These are phyloP conservation scores for Lizonia empirigonia DNA, from an alignment of 2,329 filamentous ascomycete genomes.

Conservation along the genomic window DNA sequence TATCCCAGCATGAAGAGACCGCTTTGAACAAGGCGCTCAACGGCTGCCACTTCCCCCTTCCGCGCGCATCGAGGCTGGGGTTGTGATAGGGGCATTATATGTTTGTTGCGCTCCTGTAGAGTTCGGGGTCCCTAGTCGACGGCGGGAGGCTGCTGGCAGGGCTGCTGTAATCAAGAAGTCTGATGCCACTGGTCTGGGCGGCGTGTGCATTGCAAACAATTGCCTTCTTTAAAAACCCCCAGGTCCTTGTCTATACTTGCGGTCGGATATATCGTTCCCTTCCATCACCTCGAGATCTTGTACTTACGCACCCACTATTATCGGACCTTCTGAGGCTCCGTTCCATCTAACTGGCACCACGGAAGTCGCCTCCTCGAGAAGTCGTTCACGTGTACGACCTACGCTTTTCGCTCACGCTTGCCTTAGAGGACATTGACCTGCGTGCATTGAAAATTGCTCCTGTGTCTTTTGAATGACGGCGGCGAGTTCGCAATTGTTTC, in stretches of 20 bases:
- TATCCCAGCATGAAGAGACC: slow-evolving; percentile 3
- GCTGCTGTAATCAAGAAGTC: slow-evolving; percentile 10
- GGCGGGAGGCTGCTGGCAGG: slow-evolving; percentile 8
- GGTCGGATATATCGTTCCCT: slow-evolving; percentile 19
- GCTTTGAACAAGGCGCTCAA: slow-evolving; percentile 10
- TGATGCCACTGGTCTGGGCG: too few species aligned
- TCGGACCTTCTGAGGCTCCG: slow-evolving; percentile 10
- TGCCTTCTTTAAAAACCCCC: slow-evolving; percentile 21
- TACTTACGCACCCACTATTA: slow-evolving; percentile 3
- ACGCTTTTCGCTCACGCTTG: slow-evolving; percentile 11
- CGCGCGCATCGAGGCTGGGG: slow-evolving; percentile 1
- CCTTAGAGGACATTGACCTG: slow-evolving; percentile 6
- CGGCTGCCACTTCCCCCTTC: slow-evolving; percentile 11
- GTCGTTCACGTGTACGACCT: slow-evolving; percentile 8
- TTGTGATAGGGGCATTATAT: slow-evolving; percentile 5
- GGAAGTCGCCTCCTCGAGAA: background rate
- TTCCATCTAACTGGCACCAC: slow-evolving; percentile 2
- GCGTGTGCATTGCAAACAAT: too few species aligned
- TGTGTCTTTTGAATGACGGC: background rate
- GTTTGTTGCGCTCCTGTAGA: background rate
- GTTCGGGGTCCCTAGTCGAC: background rate
- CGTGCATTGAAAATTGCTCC: background rate
- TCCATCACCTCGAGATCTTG: slow-evolving; percentile 7
- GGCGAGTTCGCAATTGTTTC: background rate
- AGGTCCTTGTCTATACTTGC: slow-evolving; percentile 27